Percentiles rank a stretch among this genome's conserved stretches.
Conservation (phyloP, 306 rosid genomes). For the Betula pendula region DNA sequence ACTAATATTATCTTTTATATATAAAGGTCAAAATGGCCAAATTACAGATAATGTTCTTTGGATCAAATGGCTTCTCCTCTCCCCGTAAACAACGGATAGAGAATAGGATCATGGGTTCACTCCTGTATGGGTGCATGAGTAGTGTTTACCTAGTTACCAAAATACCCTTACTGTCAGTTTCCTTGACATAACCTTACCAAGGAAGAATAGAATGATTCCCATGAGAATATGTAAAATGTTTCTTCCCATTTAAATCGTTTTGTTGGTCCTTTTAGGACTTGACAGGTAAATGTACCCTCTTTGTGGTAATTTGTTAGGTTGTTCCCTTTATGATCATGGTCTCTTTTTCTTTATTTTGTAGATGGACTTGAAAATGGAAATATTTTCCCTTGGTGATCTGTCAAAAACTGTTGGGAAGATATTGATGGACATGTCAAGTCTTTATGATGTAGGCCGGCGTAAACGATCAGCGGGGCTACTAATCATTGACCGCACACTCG, state of each 20-base stretch:
- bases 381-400: slow-evolving; percentile 88
- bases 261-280: not conserved
- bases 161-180: not conserved
- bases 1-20: not conserved
- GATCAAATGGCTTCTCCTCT: not conserved
- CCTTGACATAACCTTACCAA: not conserved
- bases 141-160: not conserved
- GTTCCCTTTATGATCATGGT: slow-evolving; percentile 34
- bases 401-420: slow-evolving; percentile 83
- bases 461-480: slow-evolving; percentile 81
- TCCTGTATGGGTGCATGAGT: not conserved
- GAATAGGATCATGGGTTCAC: not conserved
- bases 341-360: slow-evolving; percentile 44
- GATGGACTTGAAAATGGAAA: slow-evolving; percentile 98
- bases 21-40: not conserved
- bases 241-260: not conserved
- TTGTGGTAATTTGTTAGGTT: slow-evolving; percentile 17
- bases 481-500: slow-evolving; percentile 90
- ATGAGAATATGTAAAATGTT: not conserved
- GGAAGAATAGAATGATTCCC: not conserved
- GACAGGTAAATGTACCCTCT: slow-evolving; percentile 4
- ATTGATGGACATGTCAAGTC: slow-evolving; percentile 92
- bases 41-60: not conserved
- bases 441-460: slow-evolving; percentile 91
- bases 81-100: not conserved